These are phyloP conservation scores for Petunia secreta DNA, from an alignment of 257 asterid genomes.

Conservation along the genomic window DNA sequence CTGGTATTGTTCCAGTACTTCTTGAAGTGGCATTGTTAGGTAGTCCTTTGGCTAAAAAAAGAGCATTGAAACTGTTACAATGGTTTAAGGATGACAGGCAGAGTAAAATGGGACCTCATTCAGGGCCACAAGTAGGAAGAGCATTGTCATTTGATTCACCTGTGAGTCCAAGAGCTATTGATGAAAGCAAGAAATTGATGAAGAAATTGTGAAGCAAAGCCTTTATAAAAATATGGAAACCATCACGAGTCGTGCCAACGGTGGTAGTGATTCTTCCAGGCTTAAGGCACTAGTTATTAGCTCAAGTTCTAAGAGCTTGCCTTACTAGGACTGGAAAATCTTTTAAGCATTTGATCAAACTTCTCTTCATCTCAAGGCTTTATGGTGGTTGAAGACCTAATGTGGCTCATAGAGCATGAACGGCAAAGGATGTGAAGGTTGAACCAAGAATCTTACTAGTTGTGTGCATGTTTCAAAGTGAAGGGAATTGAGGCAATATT, in stretches of 20 bases:
- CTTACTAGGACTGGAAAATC: constrained; percentile 40
- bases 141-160: constrained; percentile 43
- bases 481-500: no score
- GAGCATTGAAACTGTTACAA: constrained; percentile 79
- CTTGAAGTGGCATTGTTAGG: constrained; percentile 85
- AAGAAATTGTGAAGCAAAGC: constrained; percentile 81
- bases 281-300: constrained; percentile 66
- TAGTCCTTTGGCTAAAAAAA: constrained; percentile 76
- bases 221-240: constrained; percentile 74
- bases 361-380: background rate
- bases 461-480: no score
- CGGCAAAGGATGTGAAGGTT: no score
- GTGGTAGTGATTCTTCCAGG: constrained; percentile 51
- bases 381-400: no score
- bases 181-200: constrained; percentile 71
- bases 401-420: no score
- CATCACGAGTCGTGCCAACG: constrained; percentile 73
- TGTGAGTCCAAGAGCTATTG: constrained; percentile 38
- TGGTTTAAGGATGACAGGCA: constrained; percentile 90
- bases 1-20: constrained; percentile 80
- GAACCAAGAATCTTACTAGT: no score
- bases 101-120: constrained; percentile 70
- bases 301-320: constrained; percentile 91
- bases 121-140: constrained; percentile 82
- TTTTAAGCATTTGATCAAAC: constrained; percentile 12